A percentile compares a stretch with the other conserved stretches of the same genome.
phyloP scores from a whole-genome alignment of 148 eudicot genomes.

The Polygonum aviculare region DNA sequence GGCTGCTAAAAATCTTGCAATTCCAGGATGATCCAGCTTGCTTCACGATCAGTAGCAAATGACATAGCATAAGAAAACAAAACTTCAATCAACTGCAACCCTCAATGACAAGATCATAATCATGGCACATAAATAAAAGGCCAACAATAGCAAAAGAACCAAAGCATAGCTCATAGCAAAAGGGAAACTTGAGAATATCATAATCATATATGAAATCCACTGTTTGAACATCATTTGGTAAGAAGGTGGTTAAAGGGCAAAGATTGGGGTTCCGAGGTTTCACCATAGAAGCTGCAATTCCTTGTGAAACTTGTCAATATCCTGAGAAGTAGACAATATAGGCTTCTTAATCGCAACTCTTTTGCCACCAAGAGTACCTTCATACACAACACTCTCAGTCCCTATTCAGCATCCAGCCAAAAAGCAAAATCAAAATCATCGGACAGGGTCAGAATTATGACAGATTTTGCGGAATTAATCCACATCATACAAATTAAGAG shows the following conservation, averaged over 20 bases:
- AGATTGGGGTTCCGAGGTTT: background rate
- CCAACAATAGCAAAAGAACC: background rate
- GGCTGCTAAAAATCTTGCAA: conserved; percentile 73
- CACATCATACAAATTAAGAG: background rate
- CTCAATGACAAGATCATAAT: background rate
- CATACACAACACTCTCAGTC: conserved; percentile 85
- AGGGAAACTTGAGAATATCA: background rate
- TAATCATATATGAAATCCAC: background rate
- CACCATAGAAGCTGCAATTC: conserved; percentile 83
- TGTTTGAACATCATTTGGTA: background rate
- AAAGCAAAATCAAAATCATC: background rate
- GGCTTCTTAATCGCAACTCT: conserved; percentile 85
- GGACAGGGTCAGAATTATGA: background rate
- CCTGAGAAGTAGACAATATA: conserved; percentile 76
- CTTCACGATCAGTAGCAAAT: conserved; percentile 30
- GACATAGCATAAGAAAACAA: background rate
- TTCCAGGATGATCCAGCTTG: conserved; percentile 82
- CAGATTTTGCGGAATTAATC: background rate
- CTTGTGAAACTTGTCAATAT: conserved; percentile 73
- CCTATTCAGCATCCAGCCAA: conserved; percentile 35
- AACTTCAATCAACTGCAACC: background rate
- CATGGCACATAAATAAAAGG: background rate
- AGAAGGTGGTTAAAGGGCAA: background rate
- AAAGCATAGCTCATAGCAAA: background rate
- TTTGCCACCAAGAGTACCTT: conserved; percentile 56